Percentiles rank a stretch among this genome's conserved stretches.
Evolutionary conservation across 2,329 filamentous ascomycete species (phyloP).

Genomic region (Coleophoma crateriformis): DNA sequence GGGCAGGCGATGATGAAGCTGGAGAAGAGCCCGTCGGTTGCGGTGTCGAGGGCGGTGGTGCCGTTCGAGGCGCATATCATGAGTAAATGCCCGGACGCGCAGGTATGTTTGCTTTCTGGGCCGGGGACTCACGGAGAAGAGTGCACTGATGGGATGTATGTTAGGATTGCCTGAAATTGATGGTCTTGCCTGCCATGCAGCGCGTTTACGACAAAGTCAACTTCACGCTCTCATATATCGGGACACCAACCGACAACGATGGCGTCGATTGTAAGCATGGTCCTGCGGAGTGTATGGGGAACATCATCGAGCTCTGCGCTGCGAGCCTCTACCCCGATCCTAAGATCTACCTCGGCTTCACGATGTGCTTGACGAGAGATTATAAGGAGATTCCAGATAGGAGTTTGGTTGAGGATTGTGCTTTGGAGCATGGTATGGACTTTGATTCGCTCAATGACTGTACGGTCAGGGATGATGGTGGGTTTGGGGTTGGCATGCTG

Average conservation of each 20-base stretch:
- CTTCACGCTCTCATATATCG: constrained; percentile 88
- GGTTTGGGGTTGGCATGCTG: constrained; percentile 62
- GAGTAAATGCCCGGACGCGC: constrained; percentile 92
- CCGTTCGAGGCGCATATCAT: constrained; percentile 94
- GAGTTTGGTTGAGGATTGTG: constrained; percentile 78
- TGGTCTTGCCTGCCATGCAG: constrained; percentile 86
- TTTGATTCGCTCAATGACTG: constrained; percentile 79
- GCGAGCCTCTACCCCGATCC: constrained; percentile 76
- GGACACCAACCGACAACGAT: constrained; percentile 70
- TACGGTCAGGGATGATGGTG: constrained; percentile 70
- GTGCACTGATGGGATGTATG: background rate
- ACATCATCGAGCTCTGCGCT: constrained; percentile 92
- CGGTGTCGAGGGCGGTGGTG: constrained; percentile 38
- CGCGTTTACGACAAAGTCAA: constrained; percentile 77
- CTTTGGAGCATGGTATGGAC: constrained; percentile 84
- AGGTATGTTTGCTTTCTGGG: constrained; percentile 31
- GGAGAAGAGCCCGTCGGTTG: background rate
- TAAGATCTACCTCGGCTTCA: constrained; percentile 86
- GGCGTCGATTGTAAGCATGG: constrained; percentile 88
- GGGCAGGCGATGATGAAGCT: background rate
- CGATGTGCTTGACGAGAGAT: constrained; percentile 78
- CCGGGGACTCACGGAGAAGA: no score
- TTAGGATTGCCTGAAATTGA: constrained; percentile 70
- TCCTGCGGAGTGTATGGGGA: constrained; percentile 83
- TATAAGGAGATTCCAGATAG: constrained; percentile 74